Percentiles rank a stretch among this genome's conserved stretches.
Conservation (phyloP, 2,329 filamentous ascomycete genomes). For the Scleromitrula shiraiana region DNA sequence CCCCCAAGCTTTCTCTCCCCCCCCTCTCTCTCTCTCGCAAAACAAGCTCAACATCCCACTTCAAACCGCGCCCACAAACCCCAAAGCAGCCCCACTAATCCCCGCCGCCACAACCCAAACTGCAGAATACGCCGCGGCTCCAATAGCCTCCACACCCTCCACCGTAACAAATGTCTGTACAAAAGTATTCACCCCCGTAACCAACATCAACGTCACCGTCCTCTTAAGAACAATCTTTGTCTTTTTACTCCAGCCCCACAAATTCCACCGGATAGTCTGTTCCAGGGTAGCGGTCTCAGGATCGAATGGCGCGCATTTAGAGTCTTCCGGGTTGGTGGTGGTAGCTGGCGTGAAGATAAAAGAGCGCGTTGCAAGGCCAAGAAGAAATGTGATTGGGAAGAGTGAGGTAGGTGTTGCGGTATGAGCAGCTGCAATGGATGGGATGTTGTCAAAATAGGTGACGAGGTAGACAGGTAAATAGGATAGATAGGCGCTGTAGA, state of each 20-base stretch:
- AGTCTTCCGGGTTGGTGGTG: slow-evolving; percentile 40
- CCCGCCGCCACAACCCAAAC: slow-evolving; percentile 65
- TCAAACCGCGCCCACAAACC: slow-evolving; percentile 43
- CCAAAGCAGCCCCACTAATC: slow-evolving; percentile 49
- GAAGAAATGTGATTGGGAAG: slow-evolving; percentile 45
- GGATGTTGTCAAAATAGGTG: slow-evolving; percentile 64
- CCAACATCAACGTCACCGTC: slow-evolving; percentile 49
- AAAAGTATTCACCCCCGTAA: slow-evolving; percentile 52
- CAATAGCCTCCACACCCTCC: slow-evolving; percentile 58
- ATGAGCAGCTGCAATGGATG: slow-evolving; percentile 60
- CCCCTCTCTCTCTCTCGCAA: not conserved
- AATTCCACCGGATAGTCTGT: slow-evolving; percentile 64
- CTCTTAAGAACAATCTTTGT: slow-evolving; percentile 57
- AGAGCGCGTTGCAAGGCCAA: slow-evolving; percentile 62
- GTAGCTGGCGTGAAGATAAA: slow-evolving; percentile 71
- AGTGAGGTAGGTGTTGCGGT: slow-evolving; percentile 52
- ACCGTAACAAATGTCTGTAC: slow-evolving; percentile 60
- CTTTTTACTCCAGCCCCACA: slow-evolving; percentile 60
- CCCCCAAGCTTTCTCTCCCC: not conserved
- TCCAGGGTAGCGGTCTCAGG: slow-evolving; percentile 55
- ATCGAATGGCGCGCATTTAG: slow-evolving; percentile 48
- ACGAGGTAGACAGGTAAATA: slow-evolving; percentile 68
- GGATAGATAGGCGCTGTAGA: slow-evolving; percentile 61
- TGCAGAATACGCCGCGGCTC: slow-evolving; percentile 63
- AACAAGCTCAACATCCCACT: slow-evolving; percentile 5